Conservation (phyloP, 257 asterid species). For the Solanum lycopersicoides region DNA sequence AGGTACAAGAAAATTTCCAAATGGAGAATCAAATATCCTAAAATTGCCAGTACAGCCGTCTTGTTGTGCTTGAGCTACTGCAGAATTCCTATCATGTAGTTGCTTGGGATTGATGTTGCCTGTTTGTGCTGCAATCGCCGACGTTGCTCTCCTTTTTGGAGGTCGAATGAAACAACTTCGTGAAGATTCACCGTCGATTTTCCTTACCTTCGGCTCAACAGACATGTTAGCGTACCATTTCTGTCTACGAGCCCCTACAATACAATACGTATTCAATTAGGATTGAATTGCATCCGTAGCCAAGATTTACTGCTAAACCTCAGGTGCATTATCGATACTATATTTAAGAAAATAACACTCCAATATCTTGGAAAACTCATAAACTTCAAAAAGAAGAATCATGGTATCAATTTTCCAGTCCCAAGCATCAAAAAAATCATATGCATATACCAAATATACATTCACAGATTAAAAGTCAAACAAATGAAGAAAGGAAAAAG, state of each 20-base stretch:
- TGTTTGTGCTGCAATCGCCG: slow-evolving; percentile 20
- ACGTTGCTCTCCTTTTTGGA: not conserved
- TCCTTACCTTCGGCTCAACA: slow-evolving; percentile 31
- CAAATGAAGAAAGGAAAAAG: not conserved
- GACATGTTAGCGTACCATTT: not conserved
- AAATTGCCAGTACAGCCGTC: slow-evolving; percentile 56
- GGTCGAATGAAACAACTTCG: slow-evolving; percentile 15
- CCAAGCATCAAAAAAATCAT: no score
- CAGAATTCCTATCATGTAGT: slow-evolving; percentile 44
- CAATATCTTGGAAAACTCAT: not conserved
- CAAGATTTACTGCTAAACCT: not conserved
- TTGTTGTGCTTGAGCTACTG: slow-evolving; percentile 60
- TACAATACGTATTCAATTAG: not conserved
- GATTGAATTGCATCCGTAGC: not conserved
- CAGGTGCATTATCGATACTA: not conserved
- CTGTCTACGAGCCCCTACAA: not conserved
- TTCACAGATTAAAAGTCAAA: not conserved
- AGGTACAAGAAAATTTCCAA: slow-evolving; percentile 70
- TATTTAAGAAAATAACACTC: not conserved
- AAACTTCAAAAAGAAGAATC: not conserved
- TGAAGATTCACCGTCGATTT: slow-evolving; percentile 13
- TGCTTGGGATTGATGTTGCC: slow-evolving; percentile 13
- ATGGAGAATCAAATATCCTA: slow-evolving; percentile 52
- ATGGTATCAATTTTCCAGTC: no score
- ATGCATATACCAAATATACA: not conserved